Base-by-base conservation (phyloP, 305 asterid genomes). In the Fraxinus platypoda region DNA sequence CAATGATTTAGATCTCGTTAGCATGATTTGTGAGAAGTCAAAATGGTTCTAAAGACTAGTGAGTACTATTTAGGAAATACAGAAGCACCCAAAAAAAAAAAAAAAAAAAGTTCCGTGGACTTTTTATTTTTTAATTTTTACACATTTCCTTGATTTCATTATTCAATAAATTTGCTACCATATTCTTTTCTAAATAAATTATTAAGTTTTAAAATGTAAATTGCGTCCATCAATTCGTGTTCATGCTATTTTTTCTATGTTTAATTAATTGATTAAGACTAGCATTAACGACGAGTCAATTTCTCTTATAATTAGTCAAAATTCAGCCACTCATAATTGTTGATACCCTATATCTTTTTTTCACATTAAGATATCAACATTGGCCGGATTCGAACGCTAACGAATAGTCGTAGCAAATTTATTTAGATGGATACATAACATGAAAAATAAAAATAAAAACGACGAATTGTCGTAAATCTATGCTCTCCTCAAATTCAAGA, bases 381-480 rank as follows among this genome's bases (percentile, higher is more conserved):
- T 82, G 21, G 84, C 76, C 43, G 57, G 79, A 34, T 81, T 64
- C 78, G 17, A 64, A 70, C 8, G 54, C 80, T 43, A 43, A 49
- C 64, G 57, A 41, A 81, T 41, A 12, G 77, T 26, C 37, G 15
- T 15, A 8, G 77, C 54, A 76, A 66, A 80, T 80, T 79, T 41
- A 75, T 46, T 75, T 59, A 79, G 76, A 85, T 75, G 31, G 59
- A 59, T 82, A 84, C 84, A 6, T 19, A n/a, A 77, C 77, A 78
- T 21, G 33, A 66, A 33, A 23, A 74, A 33, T 4, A 13, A 81
- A 75, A 12, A 41, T 2, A 75, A 75, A 25, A 41, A 75, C 31
- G 8, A 21, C 8, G 35, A 74, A 37, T 34, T 7, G 2, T 21
- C 12, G 6, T 9, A 37, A 34, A 62, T 19, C 23, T 3, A 26